phyloP scores from a whole-genome alignment of 352 stramenopile genomes.

The Pythium pyrilobum region DNA sequence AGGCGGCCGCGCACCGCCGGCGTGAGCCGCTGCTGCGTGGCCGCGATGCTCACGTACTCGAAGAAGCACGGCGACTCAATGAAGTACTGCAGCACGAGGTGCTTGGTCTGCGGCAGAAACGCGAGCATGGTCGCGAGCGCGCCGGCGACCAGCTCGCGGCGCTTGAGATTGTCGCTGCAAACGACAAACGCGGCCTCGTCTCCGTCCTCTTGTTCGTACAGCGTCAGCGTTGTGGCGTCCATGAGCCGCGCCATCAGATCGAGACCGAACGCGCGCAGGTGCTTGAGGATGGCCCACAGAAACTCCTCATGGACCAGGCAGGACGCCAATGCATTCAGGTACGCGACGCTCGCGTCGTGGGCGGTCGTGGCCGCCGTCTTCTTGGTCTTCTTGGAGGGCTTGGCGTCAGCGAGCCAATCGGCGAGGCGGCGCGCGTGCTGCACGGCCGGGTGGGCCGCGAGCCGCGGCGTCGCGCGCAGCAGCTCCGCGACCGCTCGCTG shows the following conservation, averaged over 20 bases:
- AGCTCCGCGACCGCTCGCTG: conserved; percentile 18
- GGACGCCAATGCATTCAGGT: conserved; percentile 51
- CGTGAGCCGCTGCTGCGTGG: conserved; percentile 29
- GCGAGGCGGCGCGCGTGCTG: conserved; percentile 14
- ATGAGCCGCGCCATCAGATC: conserved; percentile 65
- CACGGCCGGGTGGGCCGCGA: conserved; percentile 39
- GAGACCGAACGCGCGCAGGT: conserved; percentile 66
- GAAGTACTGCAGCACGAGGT: conserved; percentile 61
- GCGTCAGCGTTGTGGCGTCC: conserved; percentile 30
- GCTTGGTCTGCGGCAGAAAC: conserved; percentile 48
- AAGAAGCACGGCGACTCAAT: conserved; percentile 71
- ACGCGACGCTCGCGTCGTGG: conserved; percentile 5
- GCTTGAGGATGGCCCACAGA: conserved; percentile 36
- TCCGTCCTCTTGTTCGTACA: conserved; percentile 29
- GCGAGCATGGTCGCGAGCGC: conserved; percentile 52
- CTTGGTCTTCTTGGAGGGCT: not conserved
- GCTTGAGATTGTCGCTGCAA: conserved; percentile 45
- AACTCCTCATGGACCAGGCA: conserved; percentile 50
- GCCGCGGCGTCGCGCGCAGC: conserved; percentile 13
- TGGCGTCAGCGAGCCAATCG: conserved; percentile 9
- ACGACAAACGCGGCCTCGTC: conserved; percentile 5
- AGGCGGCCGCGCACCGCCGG: conserved; percentile 29
- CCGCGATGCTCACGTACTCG: conserved; percentile 47
- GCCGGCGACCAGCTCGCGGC: conserved; percentile 42
- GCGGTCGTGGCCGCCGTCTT: conserved; percentile 13